Conservation (phyloP, 192 early-diverging fungal genomes). For the Dispira simplex region DNA sequence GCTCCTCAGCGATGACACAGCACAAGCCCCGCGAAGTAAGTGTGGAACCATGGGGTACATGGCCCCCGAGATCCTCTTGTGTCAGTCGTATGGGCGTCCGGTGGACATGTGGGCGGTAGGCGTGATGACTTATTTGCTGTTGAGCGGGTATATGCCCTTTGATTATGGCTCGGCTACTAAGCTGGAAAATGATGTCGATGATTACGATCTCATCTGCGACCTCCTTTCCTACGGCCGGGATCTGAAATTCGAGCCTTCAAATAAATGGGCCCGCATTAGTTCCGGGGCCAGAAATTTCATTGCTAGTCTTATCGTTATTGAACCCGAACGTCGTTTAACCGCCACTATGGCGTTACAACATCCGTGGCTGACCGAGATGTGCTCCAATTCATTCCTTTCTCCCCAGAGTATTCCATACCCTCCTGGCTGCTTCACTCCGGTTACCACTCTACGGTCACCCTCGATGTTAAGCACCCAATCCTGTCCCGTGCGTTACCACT, state of each 20-base stretch:
- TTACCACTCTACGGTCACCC: background rate
- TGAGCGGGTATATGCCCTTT: slow-evolving; percentile 62
- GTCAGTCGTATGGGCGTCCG: slow-evolving; percentile 46
- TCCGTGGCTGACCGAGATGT: slow-evolving; percentile 43
- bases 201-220: slow-evolving; percentile 14
- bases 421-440: background rate
- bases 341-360: slow-evolving; percentile 59
- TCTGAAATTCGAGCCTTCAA: slow-evolving; percentile 40
- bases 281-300: slow-evolving; percentile 55
- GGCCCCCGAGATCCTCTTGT: slow-evolving; percentile 36
- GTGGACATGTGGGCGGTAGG: slow-evolving; percentile 76
- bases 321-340: slow-evolving; percentile 54
- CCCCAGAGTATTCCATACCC: background rate
- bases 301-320: slow-evolving; percentile 38
- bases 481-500: background rate
- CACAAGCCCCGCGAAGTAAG: slow-evolving; percentile 39
- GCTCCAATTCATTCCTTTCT: background rate
- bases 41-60: slow-evolving; percentile 77
- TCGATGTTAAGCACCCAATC: background rate
- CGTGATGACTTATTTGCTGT: slow-evolving; percentile 57
- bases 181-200: slow-evolving; percentile 39
- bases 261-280: slow-evolving; percentile 47
- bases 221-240: slow-evolving; percentile 16
- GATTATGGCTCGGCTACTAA: slow-evolving; percentile 27
- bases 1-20: slow-evolving; percentile 40